Conservation (phyloP, 192 early-diverging fungal genomes). For the Podila minutissima region DNA sequence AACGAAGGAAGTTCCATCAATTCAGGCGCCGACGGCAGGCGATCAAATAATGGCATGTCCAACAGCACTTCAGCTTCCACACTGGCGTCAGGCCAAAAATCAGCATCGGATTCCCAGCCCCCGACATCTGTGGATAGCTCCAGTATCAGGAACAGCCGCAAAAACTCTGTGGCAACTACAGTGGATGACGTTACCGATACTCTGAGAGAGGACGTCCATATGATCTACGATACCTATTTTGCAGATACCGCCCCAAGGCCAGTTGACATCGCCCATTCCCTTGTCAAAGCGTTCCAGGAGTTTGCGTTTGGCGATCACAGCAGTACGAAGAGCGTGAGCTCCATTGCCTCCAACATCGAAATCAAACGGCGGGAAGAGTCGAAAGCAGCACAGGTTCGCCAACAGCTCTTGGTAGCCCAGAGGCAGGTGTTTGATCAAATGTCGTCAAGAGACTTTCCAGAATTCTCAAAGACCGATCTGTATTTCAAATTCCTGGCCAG, state of each 20-base stretch:
- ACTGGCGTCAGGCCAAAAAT: conserved; percentile 3
- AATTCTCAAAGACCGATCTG: conserved; percentile 68
- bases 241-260: conserved; percentile 51
- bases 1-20: not conserved
- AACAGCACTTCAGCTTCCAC: conserved; percentile 19
- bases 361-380: conserved; percentile 9
- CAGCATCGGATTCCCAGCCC: not conserved
- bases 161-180: conserved; percentile 15
- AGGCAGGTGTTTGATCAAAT: conserved; percentile 72
- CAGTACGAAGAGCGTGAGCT: conserved; percentile 2
- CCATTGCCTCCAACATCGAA: not conserved
- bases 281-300: conserved; percentile 42
- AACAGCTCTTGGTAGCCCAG: conserved; percentile 60
- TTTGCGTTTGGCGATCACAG: conserved; percentile 28
- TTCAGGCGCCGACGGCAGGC: not conserved
- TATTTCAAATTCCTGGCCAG: conserved; percentile 71
- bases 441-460: conserved; percentile 63
- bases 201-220: conserved; percentile 58
- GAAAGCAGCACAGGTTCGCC: conserved; percentile 20
- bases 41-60: conserved; percentile 1
- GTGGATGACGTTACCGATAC: conserved; percentile 30
- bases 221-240: conserved; percentile 64
- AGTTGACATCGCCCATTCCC: conserved; percentile 41
- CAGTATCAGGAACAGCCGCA: conserved; percentile 33
- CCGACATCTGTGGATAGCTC: conserved; percentile 18